Base-by-base conservation (phyloP, 1,284 basidiomycete species). In the Marasmius tenuissimus region DNA sequence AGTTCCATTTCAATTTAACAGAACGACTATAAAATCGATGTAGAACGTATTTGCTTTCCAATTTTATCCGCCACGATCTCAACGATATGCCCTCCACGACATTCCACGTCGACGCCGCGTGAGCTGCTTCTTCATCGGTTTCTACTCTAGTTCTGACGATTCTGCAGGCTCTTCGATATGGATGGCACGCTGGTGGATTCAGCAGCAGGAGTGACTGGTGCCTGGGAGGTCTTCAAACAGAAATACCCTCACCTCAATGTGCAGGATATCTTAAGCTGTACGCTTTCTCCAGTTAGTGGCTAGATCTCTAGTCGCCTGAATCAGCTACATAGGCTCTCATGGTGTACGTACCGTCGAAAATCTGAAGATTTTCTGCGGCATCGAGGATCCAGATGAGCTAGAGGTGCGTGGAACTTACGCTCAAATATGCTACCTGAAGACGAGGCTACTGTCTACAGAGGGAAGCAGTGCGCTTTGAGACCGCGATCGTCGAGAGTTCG, bases 331-430 rank as follows among this genome's bases (percentile, higher is more conserved):
- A 94, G 92, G 84, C 54, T 81, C 91, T 16, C 93, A 94, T 73
- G 93, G 93, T 48, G 84, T 93, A 42, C 85, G 93, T 58, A 93
- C 92, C 0, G 81, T 86, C 8, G 93, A 95, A 68, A 94, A 92
- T 75, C 81, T 95, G 62, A 81, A 77, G 65, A 85, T 78, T 54
- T 84, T 87, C 75, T 93, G 92, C 68, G 84, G 85, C 1, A 79
- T 94, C 60, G 79, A 82, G 20, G 89, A 92, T 73, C 82, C 86
- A 10, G 81, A 81, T 20, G 81, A 86, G 66, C 83, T 93, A 12
- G 82, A 88, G 78, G 92, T 91, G 61, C 61, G 73, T 64, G 42
- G 58, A 51, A 20, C 39, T 57, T 7, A 48, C 14, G 48, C 50
- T 16, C 18, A 33, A 22, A 27, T 20, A n/a, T 35, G 55, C 63